These are phyloP conservation scores for Amylocarpus encephaloides DNA, from an alignment of 2,329 filamentous ascomycete species.

Conservation along the genomic window DNA sequence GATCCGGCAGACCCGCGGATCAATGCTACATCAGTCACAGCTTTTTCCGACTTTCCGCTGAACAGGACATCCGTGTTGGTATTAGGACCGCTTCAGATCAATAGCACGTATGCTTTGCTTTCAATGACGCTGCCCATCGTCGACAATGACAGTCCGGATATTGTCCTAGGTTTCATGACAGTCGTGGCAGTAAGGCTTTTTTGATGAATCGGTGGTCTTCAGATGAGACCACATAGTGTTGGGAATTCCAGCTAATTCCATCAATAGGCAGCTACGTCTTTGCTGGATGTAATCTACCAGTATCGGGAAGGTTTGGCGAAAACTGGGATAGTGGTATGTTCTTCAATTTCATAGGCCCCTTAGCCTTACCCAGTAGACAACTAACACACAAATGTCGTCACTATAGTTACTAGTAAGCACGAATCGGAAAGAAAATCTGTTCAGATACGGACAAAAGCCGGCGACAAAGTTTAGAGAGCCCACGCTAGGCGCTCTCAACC, in stretches of 20 bases:
- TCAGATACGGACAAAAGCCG: slow-evolving; percentile 40
- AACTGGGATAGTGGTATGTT: slow-evolving; percentile 52
- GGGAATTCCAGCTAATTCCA: too few species aligned
- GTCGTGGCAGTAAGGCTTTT: slow-evolving; percentile 47
- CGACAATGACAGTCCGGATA: slow-evolving; percentile 52
- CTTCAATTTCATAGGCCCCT: too few species aligned
- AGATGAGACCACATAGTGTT: too few species aligned
- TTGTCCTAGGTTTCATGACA: slow-evolving; percentile 79
- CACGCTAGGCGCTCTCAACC: slow-evolving; percentile 34
- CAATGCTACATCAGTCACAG: slow-evolving; percentile 20
- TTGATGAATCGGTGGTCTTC: too few species aligned
- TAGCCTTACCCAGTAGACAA: too few species aligned
- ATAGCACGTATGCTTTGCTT: slow-evolving; percentile 66
- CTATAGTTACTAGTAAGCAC: slow-evolving; percentile 59
- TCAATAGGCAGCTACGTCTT: slow-evolving; percentile 47
- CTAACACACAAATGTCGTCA: too few species aligned
- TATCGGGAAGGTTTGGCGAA: slow-evolving; percentile 64
- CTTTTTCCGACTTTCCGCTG: slow-evolving; percentile 33
- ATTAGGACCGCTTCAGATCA: slow-evolving; percentile 61
- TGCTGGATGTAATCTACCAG: slow-evolving; percentile 50
- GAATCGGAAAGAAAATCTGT: slow-evolving; percentile 57
- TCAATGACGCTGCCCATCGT: slow-evolving; percentile 78
- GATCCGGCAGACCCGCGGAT: slow-evolving; percentile 24
- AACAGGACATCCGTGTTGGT: slow-evolving; percentile 54
- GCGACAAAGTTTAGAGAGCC: slow-evolving; percentile 43